Evolutionary conservation across 2,329 filamentous ascomycete genomes (phyloP).

Genomic region (Aspergillus unguis): DNA sequence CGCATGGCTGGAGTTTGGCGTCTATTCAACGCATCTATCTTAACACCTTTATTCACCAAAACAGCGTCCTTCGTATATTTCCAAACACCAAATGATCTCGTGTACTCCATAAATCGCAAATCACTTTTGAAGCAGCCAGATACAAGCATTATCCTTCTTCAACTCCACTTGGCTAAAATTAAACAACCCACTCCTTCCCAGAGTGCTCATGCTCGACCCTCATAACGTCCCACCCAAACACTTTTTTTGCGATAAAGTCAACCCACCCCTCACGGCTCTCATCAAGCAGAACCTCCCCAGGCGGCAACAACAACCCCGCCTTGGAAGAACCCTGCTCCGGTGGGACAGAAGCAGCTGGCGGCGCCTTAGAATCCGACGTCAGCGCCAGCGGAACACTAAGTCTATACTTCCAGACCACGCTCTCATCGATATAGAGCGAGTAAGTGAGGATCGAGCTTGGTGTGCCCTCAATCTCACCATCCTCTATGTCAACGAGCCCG

Average conservation of each 20-base stretch:
- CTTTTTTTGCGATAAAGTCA: not conserved
- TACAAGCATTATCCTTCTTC: no score
- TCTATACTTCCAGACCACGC: constrained; percentile 66
- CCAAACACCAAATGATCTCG: no score
- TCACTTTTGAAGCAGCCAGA: no score
- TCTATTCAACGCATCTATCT: constrained; percentile 1
- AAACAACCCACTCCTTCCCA: constrained; percentile 3
- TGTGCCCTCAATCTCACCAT: constrained; percentile 26
- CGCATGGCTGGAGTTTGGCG: constrained; percentile 21
- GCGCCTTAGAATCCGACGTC: not conserved
- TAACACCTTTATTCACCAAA: not conserved
- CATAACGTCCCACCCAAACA: constrained; percentile 8
- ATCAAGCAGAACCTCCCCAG: constrained; percentile 7
- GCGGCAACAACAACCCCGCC: not conserved
- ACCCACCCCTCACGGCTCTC: not conserved
- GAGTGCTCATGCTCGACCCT: not conserved
- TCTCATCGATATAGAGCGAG: constrained; percentile 75
- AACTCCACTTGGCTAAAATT: not conserved
- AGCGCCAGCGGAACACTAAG: constrained; percentile 35
- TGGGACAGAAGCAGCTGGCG: constrained; percentile 2
- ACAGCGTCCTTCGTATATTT: not conserved
- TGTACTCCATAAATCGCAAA: no score
- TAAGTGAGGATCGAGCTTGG: constrained; percentile 68
- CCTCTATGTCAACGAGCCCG: constrained; percentile 74
- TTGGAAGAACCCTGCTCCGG: not conserved